These are phyloP conservation scores for Colletotrichum abscissum DNA, from an alignment of 2,329 filamentous ascomycete genomes.

Conservation along the genomic window DNA sequence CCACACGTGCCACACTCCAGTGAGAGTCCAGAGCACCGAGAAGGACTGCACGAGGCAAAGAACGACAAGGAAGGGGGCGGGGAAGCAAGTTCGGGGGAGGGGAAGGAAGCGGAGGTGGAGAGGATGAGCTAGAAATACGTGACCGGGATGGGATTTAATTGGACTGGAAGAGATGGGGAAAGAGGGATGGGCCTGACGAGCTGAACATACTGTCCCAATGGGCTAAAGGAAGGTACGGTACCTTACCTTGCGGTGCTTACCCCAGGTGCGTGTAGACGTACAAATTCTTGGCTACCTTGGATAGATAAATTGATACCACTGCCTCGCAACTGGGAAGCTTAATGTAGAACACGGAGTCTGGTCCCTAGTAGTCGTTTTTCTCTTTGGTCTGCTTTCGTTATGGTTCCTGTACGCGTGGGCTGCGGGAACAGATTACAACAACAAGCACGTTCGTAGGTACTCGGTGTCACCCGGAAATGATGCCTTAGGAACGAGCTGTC, in stretches of 20 bases:
- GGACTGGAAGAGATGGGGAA: constrained; percentile 15
- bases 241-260: no score
- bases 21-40: not conserved
- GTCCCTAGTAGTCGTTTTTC: not conserved
- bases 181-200: not conserved
- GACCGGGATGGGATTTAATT: not conserved
- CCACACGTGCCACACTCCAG: constrained; percentile 25
- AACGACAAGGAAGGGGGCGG: constrained; percentile 9
- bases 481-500: not conserved
- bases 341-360: not conserved
- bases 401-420: not conserved
- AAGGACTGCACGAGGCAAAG: not conserved
- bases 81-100: constrained; percentile 16
- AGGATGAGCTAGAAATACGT: not conserved
- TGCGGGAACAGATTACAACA: not conserved
- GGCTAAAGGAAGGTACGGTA: not conserved
- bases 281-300: no score
- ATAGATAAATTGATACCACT: not conserved
- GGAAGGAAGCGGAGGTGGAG: constrained; percentile 28
- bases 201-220: not conserved
- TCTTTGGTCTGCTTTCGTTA: not conserved
- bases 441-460: not conserved
- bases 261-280: no score
- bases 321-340: not conserved
- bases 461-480: not conserved